Evolutionary conservation across 352 stramenopile genomes (phyloP), one percentile per base, ranked within the genome.

Genomic region (Discostella stelligera): DNA sequence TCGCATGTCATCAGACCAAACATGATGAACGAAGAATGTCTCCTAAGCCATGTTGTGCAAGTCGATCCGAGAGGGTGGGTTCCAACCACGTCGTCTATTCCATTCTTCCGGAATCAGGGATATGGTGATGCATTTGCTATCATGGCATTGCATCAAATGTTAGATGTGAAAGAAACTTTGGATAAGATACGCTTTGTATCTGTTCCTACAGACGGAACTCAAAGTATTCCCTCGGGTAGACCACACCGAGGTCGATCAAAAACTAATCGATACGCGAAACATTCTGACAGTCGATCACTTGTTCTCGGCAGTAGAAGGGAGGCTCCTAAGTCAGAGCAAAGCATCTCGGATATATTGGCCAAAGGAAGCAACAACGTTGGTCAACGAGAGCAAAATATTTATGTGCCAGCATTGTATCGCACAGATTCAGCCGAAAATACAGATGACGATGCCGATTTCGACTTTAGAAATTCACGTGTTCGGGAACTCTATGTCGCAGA

Each of bases 1-100:
- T 49, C 55, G 14, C 30, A 49, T 27, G 3, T 16, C 8, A 46
- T 23, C 18, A 48, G 46, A 14, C 62, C 46, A 16, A 67, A 56
- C 61, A 13, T 54, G 23, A 41, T 52, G 27, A 69, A 54, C 27
- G 53, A 77, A 3, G 84, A 91, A 79, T 93, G 85, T 73, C 69
- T 93, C 1, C 53, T 93, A 16, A 90, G 83, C 61, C 65, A 82
- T 14, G 77, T 87, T 0, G 85, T 89, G 27, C 87, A 93, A 77
- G 79, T 93, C 0, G 81, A 91, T 64, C 87, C 87, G 11, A 59
- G 74, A 52, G 87, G 87, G 39, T 93, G 87, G 87, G 71, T 93
- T n/a, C 85, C 85, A 23, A 80, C 71, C 9, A 63, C 27, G 7
- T 69, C 61, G 21, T 77, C 66, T 14, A 55, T 87, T n/a, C 55